A percentile compares a stretch with the other conserved stretches of the same genome.
Conservation (phyloP, 164 flowering plant species). For the Magnolia changhungtana region DNA sequence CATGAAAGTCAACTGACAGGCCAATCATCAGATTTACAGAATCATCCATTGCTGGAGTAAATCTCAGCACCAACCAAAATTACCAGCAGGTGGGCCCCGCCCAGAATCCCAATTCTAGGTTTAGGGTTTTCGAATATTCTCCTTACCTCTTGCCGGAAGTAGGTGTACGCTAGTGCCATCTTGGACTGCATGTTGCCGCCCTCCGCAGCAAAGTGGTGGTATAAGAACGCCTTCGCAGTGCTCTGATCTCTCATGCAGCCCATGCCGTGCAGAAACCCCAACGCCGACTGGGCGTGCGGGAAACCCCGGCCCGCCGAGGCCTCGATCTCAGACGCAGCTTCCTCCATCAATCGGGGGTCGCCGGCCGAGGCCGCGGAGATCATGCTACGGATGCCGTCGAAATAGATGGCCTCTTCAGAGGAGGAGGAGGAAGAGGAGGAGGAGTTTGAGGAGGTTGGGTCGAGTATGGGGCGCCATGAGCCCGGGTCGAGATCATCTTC, state of each 20-base stretch:
- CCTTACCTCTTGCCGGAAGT: slow-evolving; percentile 71
- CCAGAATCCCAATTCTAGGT: not conserved
- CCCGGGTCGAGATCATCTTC: slow-evolving; percentile 89
- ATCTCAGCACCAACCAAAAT: not conserved
- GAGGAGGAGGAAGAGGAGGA: slow-evolving; percentile 2
- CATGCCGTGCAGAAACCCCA: slow-evolving; percentile 67
- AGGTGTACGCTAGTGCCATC: slow-evolving; percentile 84
- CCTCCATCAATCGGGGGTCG: slow-evolving; percentile 53
- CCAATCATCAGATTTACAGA: too few species aligned
- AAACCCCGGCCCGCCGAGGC: slow-evolving; percentile 42
- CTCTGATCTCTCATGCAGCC: slow-evolving; percentile 63
- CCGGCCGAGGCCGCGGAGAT: slow-evolving; percentile 45
- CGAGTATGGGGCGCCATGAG: slow-evolving; percentile 86
- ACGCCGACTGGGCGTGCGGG: slow-evolving; percentile 70
- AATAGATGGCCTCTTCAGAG: slow-evolving; percentile 35
- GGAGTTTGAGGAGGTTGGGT: slow-evolving; percentile 21
- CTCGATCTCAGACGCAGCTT: slow-evolving; percentile 62
- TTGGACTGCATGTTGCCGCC: slow-evolving; percentile 84
- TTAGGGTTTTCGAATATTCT: slow-evolving; percentile 13
- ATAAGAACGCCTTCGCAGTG: slow-evolving; percentile 56
- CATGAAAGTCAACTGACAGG: too few species aligned
- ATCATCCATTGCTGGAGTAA: too few species aligned
- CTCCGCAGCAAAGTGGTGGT: slow-evolving; percentile 76
- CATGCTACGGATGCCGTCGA: slow-evolving; percentile 52
- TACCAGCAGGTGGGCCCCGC: not conserved